Base-by-base conservation (phyloP, 169 alveolate species). In the Plasmodium reichenowi region DNA sequence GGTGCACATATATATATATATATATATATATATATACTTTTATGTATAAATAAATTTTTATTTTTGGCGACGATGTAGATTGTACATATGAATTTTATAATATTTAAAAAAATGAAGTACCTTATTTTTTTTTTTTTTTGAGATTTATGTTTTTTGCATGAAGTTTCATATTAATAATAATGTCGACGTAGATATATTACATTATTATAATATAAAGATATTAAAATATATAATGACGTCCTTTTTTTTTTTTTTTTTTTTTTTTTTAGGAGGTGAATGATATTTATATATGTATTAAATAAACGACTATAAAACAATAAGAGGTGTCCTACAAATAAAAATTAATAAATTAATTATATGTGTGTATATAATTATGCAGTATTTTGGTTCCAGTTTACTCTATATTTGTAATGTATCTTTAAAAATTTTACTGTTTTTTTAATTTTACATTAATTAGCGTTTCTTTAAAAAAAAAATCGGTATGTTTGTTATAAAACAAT, bases 381-480 rank as follows among this genome's bases (percentile, higher is more conserved):
- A 24, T 62, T 62, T 62, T 62, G 10, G 20, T 22, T 12, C 3
- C 0, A 62, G 8, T 17, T 56, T 17, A 56, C 64, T 56, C 3
- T 59, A 38, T 66, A 32, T n/a, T 38, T 58, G 32, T 59, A 50
- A 22, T 74, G 43, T 12, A 32, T 78, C 43, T 60, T 50, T 78
- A 64, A 50, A 43, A 52, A 76, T 43, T 64, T 78, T 78, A 78
- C 89, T 26, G 38, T 26, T 26, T 26, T 26, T 26, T 26, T 26
- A 43, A 76, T 43, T 64, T 78, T 78, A 78, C 89, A 58, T 56
- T 78, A 58, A 59, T 47, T 22, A 78, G 66, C 12, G 52, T 50
- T 78, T 78, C 76, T 26, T 78, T 78, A 66, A 78, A 78, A 66
- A 78, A 66, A 10, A 78, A 78, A 78, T 78, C 89, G 32, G 89